Evolutionary conservation across 2,329 filamentous ascomycete species (phyloP).

Genomic region (Calonectria pseudoreteaudii): DNA sequence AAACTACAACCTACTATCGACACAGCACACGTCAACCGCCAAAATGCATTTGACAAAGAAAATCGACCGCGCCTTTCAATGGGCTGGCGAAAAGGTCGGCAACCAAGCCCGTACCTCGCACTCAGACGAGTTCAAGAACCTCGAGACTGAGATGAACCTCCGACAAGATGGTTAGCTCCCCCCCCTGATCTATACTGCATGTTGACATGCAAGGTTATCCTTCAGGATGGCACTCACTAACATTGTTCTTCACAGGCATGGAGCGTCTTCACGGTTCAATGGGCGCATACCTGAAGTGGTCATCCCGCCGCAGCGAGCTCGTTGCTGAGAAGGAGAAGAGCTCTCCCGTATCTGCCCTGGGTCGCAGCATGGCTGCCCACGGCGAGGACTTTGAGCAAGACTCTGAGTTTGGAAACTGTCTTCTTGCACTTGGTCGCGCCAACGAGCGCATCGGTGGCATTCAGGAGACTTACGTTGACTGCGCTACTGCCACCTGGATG

Average conservation of each 20-base stretch:
- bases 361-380: slow-evolving; percentile 86
- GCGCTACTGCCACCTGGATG: slow-evolving; percentile 86
- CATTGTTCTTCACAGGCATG: slow-evolving; percentile 71
- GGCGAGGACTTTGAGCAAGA: slow-evolving; percentile 93
- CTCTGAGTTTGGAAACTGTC: slow-evolving; percentile 90
- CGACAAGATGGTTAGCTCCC: slow-evolving; percentile 83
- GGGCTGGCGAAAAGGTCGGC: slow-evolving; percentile 97
- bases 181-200: neutral
- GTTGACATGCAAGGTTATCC: neutral
- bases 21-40: slow-evolving; percentile 19
- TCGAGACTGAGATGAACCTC: slow-evolving; percentile 91
- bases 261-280: slow-evolving; percentile 89
- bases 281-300: slow-evolving; percentile 87
- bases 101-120: slow-evolving; percentile 87
- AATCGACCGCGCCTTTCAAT: slow-evolving; percentile 96
- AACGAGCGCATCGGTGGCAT: slow-evolving; percentile 89
- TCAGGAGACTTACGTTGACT: slow-evolving; percentile 84
- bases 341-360: slow-evolving; percentile 82
- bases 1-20: slow-evolving; percentile 3
- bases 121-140: slow-evolving; percentile 89
- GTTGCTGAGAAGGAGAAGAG: slow-evolving; percentile 88
- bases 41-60: slow-evolving; percentile 79
- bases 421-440: slow-evolving; percentile 82
- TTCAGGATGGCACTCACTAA: slow-evolving; percentile 19
- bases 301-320: slow-evolving; percentile 84